Percentiles rank a stretch among this genome's conserved stretches.
These are phyloP conservation scores for Podila horticola DNA, from an alignment of 192 early-diverging fungal genomes.

Conservation along the genomic window DNA sequence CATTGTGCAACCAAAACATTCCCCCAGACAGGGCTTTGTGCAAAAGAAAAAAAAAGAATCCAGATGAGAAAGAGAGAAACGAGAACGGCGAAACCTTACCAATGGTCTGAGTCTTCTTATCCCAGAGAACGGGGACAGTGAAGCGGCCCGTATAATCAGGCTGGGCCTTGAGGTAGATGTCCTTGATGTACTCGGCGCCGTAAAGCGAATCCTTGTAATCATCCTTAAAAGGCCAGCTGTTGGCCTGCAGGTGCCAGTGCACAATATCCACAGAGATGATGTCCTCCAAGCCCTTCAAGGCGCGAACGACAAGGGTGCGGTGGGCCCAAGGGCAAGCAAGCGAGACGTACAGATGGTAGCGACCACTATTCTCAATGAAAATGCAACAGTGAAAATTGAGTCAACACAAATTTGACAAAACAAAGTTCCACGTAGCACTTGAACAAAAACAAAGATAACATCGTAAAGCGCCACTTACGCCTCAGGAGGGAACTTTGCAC, in stretches of 20 bases:
- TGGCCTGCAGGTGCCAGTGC: slow-evolving; percentile 78
- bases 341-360: slow-evolving; percentile 44
- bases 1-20: slow-evolving; percentile 10
- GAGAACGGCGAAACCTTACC: slow-evolving; percentile 40
- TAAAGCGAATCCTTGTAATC: slow-evolving; percentile 82
- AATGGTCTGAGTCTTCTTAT: slow-evolving; percentile 92
- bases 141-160: slow-evolving; percentile 78
- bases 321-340: slow-evolving; percentile 70
- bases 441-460: background rate
- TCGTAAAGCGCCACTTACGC: slow-evolving; percentile 48
- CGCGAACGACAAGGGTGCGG: slow-evolving; percentile 85
- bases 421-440: background rate
- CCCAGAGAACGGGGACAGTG: slow-evolving; percentile 98
- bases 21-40: too few relatives aligned
- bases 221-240: slow-evolving; percentile 86
- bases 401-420: background rate
- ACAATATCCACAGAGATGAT: slow-evolving; percentile 90
- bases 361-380: slow-evolving; percentile 20
- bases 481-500: slow-evolving; percentile 79
- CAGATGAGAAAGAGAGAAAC: too few relatives aligned
- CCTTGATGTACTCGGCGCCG: slow-evolving; percentile 78
- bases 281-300: slow-evolving; percentile 90
- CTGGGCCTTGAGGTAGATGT: slow-evolving; percentile 93
- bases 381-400: slow-evolving; percentile 3
- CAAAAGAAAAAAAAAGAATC: background rate